These are phyloP conservation scores for Haberlea rhodopensis DNA, from an alignment of 257 asterid species.

Conservation along the genomic window DNA sequence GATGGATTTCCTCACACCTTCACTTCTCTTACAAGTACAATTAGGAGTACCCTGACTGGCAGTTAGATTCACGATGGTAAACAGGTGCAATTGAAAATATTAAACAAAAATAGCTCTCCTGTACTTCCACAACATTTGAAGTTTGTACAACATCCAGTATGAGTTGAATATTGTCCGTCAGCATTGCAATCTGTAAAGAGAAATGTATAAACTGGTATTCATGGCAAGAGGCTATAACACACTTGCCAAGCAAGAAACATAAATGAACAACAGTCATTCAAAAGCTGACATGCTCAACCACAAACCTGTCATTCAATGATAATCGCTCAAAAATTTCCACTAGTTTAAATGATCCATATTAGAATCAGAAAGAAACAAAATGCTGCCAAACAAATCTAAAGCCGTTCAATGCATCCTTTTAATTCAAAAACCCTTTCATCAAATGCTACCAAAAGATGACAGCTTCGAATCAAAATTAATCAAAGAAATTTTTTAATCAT, in stretches of 20 bases:
- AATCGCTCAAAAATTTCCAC: too few species aligned
- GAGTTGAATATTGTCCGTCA: conserved; percentile 54
- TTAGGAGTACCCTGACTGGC: background rate
- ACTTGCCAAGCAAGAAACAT: background rate
- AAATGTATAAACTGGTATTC: background rate
- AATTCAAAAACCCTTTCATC: too few species aligned
- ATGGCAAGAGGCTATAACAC: background rate
- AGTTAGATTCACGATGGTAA: background rate
- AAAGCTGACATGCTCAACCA: too few species aligned
- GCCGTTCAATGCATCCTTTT: too few species aligned
- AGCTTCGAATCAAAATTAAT: too few species aligned
- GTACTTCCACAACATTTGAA: conserved; percentile 31
- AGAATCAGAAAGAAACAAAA: too few species aligned
- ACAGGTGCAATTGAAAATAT: background rate
- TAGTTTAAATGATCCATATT: too few species aligned
- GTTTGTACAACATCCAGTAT: conserved; percentile 38
- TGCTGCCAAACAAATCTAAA: too few species aligned
- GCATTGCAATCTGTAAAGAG: conserved; percentile 42
- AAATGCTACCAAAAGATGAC: too few species aligned
- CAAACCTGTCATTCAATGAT: too few species aligned
- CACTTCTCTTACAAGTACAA: background rate
- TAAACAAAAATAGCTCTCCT: conserved; percentile 39
- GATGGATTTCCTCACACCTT: background rate
- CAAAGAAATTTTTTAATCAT: too few species aligned
- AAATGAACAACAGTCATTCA: too few species aligned